Evolutionary conservation across 352 stramenopile genomes (phyloP), one percentile per base, ranked within the genome.

Genomic region (Pythium oligandrum): DNA sequence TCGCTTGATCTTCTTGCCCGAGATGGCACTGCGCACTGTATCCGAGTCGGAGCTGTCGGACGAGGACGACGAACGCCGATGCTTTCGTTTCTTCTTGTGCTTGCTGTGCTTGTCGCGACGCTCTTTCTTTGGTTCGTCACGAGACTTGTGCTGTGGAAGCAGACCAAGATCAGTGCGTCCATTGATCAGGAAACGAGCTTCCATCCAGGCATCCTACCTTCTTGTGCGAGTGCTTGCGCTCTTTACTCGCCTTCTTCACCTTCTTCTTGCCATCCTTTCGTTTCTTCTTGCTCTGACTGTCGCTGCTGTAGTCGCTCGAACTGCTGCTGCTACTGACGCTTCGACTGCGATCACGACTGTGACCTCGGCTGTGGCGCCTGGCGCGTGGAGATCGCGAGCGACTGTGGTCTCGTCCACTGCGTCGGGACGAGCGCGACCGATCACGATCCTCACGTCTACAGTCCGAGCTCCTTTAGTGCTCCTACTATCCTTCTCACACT

Each of bases 1-100:
- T 52, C 83, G 77, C 54, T 92, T 90, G 63, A 93, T 90, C 59
- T 93, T 93, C 56, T 93, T 93, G 44, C 83, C 83, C 1, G 81
- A 92, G 53, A 91, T 93, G 26, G 74, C 81, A 38, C 83, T 93
- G 42, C 83, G 83, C 44, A 86, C 47, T 8, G 80, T 88, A 46
- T 89, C 81, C 43, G 69, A 79, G 47, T 85, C 79, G 12, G 44
- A 55, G 12, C 51, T 66, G n/a, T 34, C 34, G 6, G 48, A 57
- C 0, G 58, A 56, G 4, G 52, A 53, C 17, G 36, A 55, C 38
- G 36, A 40, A 4, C 31, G 44, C 3, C 49, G 33, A 35, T 49
- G 12, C 26, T 36, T 52, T 6, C 48, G 47, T 26, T 68, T 65
- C 44, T 58, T 75, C 44, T 58, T 68, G n/a, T 58, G 60, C 51